Evolutionary conservation across 2,329 filamentous ascomycete genomes (phyloP).

Genomic region (Penicillium sp.): DNA sequence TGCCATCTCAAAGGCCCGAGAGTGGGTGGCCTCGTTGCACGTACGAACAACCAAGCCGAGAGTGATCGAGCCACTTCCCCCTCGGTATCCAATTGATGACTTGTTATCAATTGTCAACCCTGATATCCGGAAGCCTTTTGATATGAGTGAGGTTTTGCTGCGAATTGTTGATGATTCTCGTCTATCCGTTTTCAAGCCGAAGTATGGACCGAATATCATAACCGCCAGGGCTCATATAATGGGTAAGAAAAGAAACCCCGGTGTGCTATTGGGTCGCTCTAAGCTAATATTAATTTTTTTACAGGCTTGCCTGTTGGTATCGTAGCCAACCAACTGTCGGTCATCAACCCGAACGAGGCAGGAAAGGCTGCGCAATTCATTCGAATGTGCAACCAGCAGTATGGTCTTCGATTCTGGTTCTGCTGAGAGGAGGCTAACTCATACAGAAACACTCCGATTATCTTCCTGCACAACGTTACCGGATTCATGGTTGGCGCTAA

Average conservation of each 20-base stretch:
- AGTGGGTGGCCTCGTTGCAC: conserved; percentile 33
- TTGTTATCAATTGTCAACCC: conserved; percentile 37
- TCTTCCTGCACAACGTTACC: conserved; percentile 49
- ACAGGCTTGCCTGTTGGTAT: conserved; percentile 38
- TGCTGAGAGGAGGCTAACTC: no score
- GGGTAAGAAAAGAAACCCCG: background rate
- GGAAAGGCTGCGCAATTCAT: conserved; percentile 45
- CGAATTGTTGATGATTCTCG: conserved; percentile 44
- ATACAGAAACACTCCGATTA: conserved; percentile 30
- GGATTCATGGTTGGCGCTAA: conserved; percentile 50
- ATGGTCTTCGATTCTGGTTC: no score
- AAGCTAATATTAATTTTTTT: background rate
- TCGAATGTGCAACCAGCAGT: conserved; percentile 45
- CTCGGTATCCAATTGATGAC: conserved; percentile 38
- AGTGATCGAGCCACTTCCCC: conserved; percentile 13
- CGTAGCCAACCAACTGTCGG: conserved; percentile 40
- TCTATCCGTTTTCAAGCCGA: conserved; percentile 40
- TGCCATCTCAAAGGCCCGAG: conserved; percentile 39
- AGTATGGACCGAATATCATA: conserved; percentile 39
- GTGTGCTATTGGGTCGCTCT: no score
- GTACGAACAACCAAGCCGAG: conserved; percentile 2
- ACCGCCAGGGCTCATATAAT: conserved; percentile 41
- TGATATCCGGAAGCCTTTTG: conserved; percentile 40
- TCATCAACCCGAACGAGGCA: conserved; percentile 43
- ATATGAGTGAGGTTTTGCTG: conserved; percentile 41